Percentiles rank a stretch among this genome's conserved stretches.
phyloP scores from a whole-genome alignment of 805 yeast species.

The Alloascoidea hylecoeti region DNA sequence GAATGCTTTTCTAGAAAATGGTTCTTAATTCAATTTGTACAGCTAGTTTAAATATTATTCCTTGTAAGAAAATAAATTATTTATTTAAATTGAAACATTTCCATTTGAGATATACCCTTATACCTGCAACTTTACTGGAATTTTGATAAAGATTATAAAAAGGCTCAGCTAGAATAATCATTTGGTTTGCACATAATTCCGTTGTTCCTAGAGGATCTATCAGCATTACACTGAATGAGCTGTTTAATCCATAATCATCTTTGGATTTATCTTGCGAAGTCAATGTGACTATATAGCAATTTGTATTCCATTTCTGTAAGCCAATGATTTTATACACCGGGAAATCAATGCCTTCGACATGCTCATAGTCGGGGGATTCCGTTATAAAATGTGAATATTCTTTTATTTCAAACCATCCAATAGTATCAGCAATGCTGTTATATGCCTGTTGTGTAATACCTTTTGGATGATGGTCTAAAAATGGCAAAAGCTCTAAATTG shows the following conservation, averaged over 20 bases:
- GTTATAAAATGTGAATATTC: neutral
- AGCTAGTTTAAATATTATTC: neutral
- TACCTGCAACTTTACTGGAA: too few species aligned
- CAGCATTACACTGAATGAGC: too few species aligned
- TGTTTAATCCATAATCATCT: neutral
- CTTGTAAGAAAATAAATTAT: neutral
- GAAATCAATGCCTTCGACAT: too few species aligned
- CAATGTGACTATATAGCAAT: neutral
- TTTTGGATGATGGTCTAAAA: neutral
- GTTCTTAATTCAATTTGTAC: neutral
- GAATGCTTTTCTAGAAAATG: neutral
- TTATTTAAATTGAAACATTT: neutral
- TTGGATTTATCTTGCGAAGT: neutral
- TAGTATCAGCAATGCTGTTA: neutral
- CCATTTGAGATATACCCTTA: neutral
- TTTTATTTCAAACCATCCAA: neutral
- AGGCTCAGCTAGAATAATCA: neutral
- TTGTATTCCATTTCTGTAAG: neutral
- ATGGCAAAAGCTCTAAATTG: neutral
- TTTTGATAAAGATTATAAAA: too few species aligned
- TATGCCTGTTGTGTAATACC: neutral
- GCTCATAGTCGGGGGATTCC: neutral
- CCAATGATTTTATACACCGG: neutral
- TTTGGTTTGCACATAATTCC: neutral
- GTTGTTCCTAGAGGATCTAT: neutral